A percentile compares a stretch with the other conserved stretches of the same genome.
Conservation (phyloP, 1,284 basidiomycete species). For the Fomes fomentarius region DNA sequence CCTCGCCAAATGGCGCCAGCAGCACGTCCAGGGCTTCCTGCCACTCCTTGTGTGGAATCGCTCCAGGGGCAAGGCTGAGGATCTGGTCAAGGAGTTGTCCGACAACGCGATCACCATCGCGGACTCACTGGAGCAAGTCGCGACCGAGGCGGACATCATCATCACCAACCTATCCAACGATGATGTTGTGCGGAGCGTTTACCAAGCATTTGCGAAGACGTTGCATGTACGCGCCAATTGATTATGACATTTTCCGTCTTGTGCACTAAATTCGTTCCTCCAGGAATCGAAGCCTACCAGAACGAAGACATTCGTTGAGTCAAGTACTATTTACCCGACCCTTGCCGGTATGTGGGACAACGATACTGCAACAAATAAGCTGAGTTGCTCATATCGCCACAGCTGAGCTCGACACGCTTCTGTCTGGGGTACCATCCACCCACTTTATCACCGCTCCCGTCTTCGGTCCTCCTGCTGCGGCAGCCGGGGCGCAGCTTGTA, state of each 20-base stretch:
- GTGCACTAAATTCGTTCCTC: no score
- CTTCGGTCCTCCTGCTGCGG: conserved; percentile 75
- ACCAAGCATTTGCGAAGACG: conserved; percentile 62
- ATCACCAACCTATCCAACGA: conserved; percentile 81
- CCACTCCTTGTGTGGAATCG: conserved; percentile 76
- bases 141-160: conserved; percentile 75
- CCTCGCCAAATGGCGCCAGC: conserved; percentile 56
- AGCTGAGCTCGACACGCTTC: conserved; percentile 74
- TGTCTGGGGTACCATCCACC: conserved; percentile 63
- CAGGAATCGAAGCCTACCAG: conserved; percentile 31
- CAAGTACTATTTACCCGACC: conserved; percentile 78
- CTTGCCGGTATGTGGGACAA: conserved; percentile 72
- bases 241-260: no score
- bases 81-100: conserved; percentile 58
- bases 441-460: conserved; percentile 81
- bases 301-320: conserved; percentile 81
- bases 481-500: conserved; percentile 72
- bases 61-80: conserved; percentile 58
- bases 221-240: conserved; percentile 47
- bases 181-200: conserved; percentile 72
- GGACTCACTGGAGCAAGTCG: conserved; percentile 56
- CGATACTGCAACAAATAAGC: no score
- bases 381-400: not conserved
- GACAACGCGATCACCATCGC: conserved; percentile 56
- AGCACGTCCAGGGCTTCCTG: conserved; percentile 37